Evolutionary conservation across 2,329 filamentous ascomycete species (phyloP).

Genomic region (Cordyceps militaris): DNA sequence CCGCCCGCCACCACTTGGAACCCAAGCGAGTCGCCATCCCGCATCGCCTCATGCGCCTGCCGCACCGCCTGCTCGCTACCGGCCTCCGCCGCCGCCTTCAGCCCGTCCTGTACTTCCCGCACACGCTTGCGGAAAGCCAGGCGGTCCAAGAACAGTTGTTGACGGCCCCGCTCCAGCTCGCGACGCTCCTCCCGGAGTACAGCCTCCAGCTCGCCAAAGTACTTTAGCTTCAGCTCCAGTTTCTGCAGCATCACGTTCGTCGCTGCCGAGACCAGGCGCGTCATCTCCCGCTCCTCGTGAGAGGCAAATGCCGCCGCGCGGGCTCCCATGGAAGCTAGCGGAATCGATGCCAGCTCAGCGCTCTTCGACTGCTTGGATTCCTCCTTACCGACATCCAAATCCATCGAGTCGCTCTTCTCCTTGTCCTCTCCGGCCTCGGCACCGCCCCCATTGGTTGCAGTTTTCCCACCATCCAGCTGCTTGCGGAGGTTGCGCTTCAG

Average conservation of each 20-base stretch:
- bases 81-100: constrained; percentile 47
- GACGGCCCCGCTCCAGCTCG: constrained; percentile 83
- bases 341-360: constrained; percentile 62
- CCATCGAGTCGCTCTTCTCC: constrained; percentile 55
- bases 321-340: constrained; percentile 78
- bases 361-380: constrained; percentile 39
- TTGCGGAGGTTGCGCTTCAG: constrained; percentile 74
- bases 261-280: constrained; percentile 81
- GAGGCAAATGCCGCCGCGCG: constrained; percentile 84
- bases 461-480: constrained; percentile 57
- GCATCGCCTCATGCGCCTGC: constrained; percentile 39
- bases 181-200: constrained; percentile 86
- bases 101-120: constrained; percentile 68
- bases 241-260: constrained; percentile 95
- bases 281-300: constrained; percentile 95
- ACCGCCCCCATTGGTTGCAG: constrained; percentile 42
- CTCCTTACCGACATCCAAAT: constrained; percentile 51
- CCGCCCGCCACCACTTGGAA: constrained; percentile 42
- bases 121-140: constrained; percentile 85
- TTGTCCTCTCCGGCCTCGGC: constrained; percentile 36
- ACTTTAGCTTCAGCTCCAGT: constrained; percentile 88
- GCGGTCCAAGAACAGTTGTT: constrained; percentile 89
- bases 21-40: constrained; percentile 45
- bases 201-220: constrained; percentile 94
- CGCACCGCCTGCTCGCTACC: constrained; percentile 45